phyloP scores from a whole-genome alignment of 768 basidiomycete genomes.

The Podaxis rugospora region DNA sequence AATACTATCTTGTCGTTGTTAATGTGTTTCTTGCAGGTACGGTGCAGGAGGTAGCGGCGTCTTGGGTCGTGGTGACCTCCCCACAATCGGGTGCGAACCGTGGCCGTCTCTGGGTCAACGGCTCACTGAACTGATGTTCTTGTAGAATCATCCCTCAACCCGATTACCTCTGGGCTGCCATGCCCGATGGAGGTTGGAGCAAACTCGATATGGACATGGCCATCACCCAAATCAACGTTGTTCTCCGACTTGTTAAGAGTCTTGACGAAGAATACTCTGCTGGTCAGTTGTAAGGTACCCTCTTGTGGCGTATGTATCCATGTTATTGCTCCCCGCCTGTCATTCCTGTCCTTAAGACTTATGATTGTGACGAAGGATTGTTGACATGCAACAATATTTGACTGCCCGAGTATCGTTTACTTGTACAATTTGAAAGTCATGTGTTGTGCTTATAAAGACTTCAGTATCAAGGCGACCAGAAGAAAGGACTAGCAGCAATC shows the following conservation, averaged over 20 bases:
- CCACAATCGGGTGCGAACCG: slow-evolving; percentile 23
- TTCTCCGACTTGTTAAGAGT: slow-evolving; percentile 19
- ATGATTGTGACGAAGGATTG: not conserved
- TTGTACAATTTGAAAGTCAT: not conserved
- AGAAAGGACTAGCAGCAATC: not conserved
- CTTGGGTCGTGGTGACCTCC: slow-evolving; percentile 22
- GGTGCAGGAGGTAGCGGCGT: slow-evolving; percentile 26
- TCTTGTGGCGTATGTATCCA: no score
- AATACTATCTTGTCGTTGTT: not conserved
- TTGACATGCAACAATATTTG: no score
- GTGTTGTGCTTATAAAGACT: not conserved
- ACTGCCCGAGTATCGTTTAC: no score
- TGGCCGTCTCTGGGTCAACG: no score
- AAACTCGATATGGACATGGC: slow-evolving; percentile 21
- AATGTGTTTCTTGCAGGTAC: slow-evolving; percentile 14
- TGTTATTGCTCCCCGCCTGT: no score
- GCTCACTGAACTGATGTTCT: not conserved
- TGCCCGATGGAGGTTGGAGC: slow-evolving; percentile 27
- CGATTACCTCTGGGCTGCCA: slow-evolving; percentile 26
- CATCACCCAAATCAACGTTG: slow-evolving; percentile 25
- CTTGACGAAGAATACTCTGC: slow-evolving; percentile 20
- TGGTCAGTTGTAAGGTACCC: slow-evolving; percentile 6
- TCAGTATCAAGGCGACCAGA: not conserved
- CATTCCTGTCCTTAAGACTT: not conserved
- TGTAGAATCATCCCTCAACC: slow-evolving; percentile 26